These are phyloP conservation scores for Cercospora berteroae DNA, from an alignment of 2,329 filamentous ascomycete species.

Conservation along the genomic window DNA sequence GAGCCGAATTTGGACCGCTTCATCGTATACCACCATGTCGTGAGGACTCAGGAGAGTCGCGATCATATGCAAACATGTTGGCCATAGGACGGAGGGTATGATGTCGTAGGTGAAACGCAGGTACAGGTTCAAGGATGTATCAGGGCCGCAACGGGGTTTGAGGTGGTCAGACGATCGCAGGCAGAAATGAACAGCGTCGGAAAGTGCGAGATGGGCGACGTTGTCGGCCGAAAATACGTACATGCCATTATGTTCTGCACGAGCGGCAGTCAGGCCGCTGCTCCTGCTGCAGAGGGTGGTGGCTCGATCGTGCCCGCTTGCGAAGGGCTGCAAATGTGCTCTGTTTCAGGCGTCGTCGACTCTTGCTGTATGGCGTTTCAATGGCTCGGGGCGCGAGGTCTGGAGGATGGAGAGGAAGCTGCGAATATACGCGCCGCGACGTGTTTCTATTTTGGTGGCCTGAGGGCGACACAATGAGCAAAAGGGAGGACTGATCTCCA, in stretches of 20 bases:
- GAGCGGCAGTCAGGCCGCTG: background rate
- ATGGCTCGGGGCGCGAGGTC: background rate
- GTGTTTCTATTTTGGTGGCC: constrained; percentile 9
- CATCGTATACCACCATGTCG: constrained; percentile 15
- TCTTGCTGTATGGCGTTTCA: background rate
- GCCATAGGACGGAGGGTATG: constrained; percentile 12
- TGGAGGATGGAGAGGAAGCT: background rate
- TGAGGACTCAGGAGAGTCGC: constrained; percentile 12
- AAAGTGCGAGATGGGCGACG: background rate
- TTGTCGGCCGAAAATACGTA: constrained; percentile 11
- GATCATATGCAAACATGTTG: constrained; percentile 9
- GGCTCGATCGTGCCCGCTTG: background rate
- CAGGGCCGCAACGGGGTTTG: constrained; percentile 12
- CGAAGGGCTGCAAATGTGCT: background rate
- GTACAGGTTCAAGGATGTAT: constrained; percentile 17
- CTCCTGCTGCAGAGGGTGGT: background rate
- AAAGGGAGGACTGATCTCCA: background rate
- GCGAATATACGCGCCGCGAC: background rate
- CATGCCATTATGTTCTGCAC: constrained; percentile 16
- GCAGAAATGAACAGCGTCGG: background rate
- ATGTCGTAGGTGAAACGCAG: constrained; percentile 18
- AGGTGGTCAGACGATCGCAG: constrained; percentile 1
- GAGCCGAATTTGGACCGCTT: constrained; percentile 14
- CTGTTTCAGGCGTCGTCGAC: background rate
- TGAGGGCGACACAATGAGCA: background rate